phyloP scores from a whole-genome alignment of 2,329 filamentous ascomycete genomes.

The Hymenoscyphus linearis region DNA sequence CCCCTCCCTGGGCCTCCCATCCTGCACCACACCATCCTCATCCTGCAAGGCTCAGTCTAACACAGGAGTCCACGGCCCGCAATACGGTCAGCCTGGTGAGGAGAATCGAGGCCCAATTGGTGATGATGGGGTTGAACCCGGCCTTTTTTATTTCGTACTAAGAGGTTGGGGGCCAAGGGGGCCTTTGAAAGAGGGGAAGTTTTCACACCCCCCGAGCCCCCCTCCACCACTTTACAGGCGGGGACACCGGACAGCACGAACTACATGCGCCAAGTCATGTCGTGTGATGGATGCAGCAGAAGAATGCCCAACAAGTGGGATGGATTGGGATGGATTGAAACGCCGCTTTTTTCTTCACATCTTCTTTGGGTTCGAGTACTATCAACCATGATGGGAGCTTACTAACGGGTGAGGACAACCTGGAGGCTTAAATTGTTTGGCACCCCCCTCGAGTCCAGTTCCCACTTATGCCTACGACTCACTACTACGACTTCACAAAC shows the following conservation, averaged over 20 bases:
- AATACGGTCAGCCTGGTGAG: background rate
- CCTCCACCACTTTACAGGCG: background rate
- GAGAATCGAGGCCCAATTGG: background rate
- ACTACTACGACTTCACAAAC: background rate
- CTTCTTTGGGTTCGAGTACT: background rate
- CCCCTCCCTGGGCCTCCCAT: background rate
- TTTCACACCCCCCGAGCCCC: background rate
- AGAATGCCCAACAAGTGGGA: background rate
- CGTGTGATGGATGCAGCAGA: background rate
- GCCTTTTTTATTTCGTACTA: no score
- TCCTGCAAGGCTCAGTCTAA: background rate
- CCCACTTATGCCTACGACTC: background rate
- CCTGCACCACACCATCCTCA: background rate
- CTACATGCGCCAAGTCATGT: background rate
- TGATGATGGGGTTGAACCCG: background rate
- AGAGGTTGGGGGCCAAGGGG: no score
- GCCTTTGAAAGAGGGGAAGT: background rate
- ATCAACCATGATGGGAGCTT: background rate
- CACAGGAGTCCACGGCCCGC: background rate
- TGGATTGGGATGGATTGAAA: background rate
- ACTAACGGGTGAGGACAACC: background rate
- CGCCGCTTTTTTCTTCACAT: background rate
- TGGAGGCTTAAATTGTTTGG: background rate
- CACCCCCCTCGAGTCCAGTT: background rate
- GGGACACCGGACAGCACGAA: background rate